These are phyloP conservation scores for Mortierella antarctica DNA, from an alignment of 192 early-diverging fungal species.

Conservation along the genomic window DNA sequence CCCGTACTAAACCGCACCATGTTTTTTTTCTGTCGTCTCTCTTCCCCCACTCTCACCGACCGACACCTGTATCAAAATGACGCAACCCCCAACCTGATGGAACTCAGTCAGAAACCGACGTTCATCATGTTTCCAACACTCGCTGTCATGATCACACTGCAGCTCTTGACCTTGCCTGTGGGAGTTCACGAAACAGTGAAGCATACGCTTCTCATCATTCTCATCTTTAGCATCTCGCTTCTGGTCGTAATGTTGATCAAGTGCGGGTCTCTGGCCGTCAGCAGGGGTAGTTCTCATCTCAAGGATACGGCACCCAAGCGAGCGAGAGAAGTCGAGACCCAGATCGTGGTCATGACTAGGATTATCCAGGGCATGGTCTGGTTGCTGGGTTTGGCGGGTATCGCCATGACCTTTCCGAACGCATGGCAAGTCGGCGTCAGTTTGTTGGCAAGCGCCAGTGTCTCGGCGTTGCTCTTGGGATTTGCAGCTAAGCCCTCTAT, in stretches of 20 bases:
- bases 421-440: slow-evolving; percentile 55
- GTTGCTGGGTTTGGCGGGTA: slow-evolving; percentile 36
- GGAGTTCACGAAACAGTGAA: slow-evolving; percentile 31
- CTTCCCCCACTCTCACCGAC: neutral
- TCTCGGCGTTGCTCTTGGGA: slow-evolving; percentile 51
- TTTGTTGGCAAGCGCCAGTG: slow-evolving; percentile 55
- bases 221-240: slow-evolving; percentile 40
- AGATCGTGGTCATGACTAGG: slow-evolving; percentile 55
- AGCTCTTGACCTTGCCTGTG: slow-evolving; percentile 39
- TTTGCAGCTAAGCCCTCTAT: slow-evolving; percentile 54
- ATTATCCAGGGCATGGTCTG: slow-evolving; percentile 49
- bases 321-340: slow-evolving; percentile 45
- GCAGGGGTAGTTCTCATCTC: slow-evolving; percentile 19
- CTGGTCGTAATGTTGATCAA: slow-evolving; percentile 52
- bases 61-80: neutral
- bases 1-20: no score
- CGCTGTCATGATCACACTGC: slow-evolving; percentile 38
- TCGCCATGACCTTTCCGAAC: slow-evolving; percentile 55
- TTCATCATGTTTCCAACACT: slow-evolving; percentile 52
- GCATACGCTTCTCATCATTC: slow-evolving; percentile 46
- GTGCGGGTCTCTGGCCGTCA: slow-evolving; percentile 34
- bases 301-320: slow-evolving; percentile 35
- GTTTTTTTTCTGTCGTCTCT: neutral
- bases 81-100: neutral
- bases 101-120: slow-evolving; percentile 43